phyloP scores from a whole-genome alignment of 345 rosid species.

The Arabidopsis suecica region DNA sequence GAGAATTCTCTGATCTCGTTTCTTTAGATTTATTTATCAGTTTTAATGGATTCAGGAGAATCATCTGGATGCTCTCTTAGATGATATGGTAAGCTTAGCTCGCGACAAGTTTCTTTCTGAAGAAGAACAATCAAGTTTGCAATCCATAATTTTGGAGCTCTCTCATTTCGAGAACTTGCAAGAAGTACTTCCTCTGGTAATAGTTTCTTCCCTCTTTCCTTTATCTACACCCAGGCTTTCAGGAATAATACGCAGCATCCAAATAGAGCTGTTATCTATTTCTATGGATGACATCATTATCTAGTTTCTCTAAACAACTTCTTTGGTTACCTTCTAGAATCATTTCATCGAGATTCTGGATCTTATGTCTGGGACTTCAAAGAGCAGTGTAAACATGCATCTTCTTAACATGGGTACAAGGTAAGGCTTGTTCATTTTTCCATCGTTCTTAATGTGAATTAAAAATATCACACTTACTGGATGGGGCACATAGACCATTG shows the following conservation, averaged over 20 bases:
- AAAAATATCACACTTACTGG: slow-evolving; percentile 3
- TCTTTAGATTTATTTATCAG: slow-evolving; percentile 10
- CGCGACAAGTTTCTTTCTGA: slow-evolving; percentile 58
- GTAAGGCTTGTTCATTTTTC: slow-evolving; percentile 48
- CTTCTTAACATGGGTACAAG: slow-evolving; percentile 76
- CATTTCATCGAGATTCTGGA: slow-evolving; percentile 84
- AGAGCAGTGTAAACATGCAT: slow-evolving; percentile 61
- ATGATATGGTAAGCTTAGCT: slow-evolving; percentile 57
- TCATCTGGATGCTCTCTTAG: slow-evolving; percentile 62
- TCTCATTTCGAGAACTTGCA: slow-evolving; percentile 70
- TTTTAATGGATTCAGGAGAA: slow-evolving; percentile 54
- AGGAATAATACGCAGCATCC: not conserved
- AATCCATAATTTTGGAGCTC: slow-evolving; percentile 80
- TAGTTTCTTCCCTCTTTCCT: slow-evolving; percentile 25
- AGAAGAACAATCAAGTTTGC: slow-evolving; percentile 73
- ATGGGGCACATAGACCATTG: not conserved
- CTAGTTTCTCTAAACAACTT: not conserved
- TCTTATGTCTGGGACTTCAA: slow-evolving; percentile 69
- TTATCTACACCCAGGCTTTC: slow-evolving; percentile 15
- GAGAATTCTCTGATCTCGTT: slow-evolving; percentile 13
- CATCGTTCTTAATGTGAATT: slow-evolving; percentile 9
- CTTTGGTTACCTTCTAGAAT: slow-evolving; percentile 52
- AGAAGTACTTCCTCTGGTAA: slow-evolving; percentile 72
- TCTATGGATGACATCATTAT: slow-evolving; percentile 26
- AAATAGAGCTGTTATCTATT: not conserved